Evolutionary conservation across 73 alveolate species (phyloP).

Genomic region (Paraurostyla sp.): DNA sequence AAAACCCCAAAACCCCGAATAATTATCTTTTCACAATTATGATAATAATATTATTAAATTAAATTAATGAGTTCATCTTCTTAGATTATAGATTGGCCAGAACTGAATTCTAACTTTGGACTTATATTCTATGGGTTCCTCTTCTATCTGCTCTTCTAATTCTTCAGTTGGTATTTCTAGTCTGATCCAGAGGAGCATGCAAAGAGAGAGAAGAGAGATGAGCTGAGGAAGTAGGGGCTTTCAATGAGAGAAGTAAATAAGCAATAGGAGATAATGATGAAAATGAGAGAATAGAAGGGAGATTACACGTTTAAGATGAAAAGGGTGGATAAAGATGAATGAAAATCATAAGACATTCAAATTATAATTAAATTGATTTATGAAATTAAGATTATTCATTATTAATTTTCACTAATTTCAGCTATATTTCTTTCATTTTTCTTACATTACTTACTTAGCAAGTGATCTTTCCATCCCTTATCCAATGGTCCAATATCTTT

Average conservation of each 20-base stretch:
- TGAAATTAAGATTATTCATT: not conserved
- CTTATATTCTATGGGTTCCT: not conserved
- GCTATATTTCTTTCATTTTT: constrained; percentile 88
- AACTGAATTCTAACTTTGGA: not conserved
- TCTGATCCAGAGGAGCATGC: not conserved
- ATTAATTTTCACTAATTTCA: not conserved
- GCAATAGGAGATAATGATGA: constrained; percentile 4
- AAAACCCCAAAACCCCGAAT: too few species aligned
- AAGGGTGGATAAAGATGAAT: not conserved
- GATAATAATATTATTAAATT: too few species aligned
- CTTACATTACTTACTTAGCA: constrained; percentile 87
- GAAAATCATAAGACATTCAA: not conserved
- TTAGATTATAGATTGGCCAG: too few species aligned
- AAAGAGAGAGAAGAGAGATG: not conserved
- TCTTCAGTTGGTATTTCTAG: not conserved
- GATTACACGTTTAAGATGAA: not conserved
- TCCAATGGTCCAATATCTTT: constrained; percentile 87
- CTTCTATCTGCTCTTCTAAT: not conserved
- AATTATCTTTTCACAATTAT: too few species aligned
- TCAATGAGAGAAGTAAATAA: not conserved
- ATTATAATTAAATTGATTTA: not conserved
- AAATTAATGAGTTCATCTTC: too few species aligned
- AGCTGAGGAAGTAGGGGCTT: not conserved
- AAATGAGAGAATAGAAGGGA: not conserved
- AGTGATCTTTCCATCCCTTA: constrained; percentile 96